Base-by-base conservation (phyloP, 345 rosid genomes). In the Citrus hindsii region DNA sequence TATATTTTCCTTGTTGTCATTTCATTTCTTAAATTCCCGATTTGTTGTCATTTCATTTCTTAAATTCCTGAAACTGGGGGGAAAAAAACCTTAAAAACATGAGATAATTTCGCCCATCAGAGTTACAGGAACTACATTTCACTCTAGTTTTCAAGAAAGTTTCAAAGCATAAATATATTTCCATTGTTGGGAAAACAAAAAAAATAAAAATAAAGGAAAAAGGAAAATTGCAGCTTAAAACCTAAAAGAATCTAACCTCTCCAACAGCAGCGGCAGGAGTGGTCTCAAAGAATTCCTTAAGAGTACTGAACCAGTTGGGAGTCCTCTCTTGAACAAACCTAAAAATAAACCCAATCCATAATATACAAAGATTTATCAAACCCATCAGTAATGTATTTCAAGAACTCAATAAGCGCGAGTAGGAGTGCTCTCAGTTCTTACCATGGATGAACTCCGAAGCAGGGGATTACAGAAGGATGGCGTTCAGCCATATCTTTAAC, bases 391-490 rank as follows among this genome's bases (percentile, higher is more conserved):
- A 61, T 7, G 30, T 4, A 53, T 27, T 28, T 21, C n/a, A 13
- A 32, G 35, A 53, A 18, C 62, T 53, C 40, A 51, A 48, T 18
- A 30, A 25, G 6, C 2, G 12, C 3, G 30, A 28, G 22, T 9
- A 5, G 62, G 62, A 53, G 22, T 28, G 32, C 22, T 33, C n/a
- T 48, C 9, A n/a, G 25, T n/a, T 24, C 69, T 33, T 74, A 94
- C 99, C 98, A 90, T 30, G 99, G 99, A 83, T 96, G 99, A 27
- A 96, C 86, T 3, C 97, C 98, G 79, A 89, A 96, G 86, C 94
- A 92, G n/a, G 98, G 99, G 67, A 92, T 80, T 51, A 89, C 92
- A 86, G 88, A 89, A 73, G 95, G 87, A 80, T 91, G 86, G 18
- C 73, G 82, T 4, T 76, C 87, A 1, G 90, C 87, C 95, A 96